Evolutionary conservation across 805 yeast species (phyloP).

Genomic region (Debaryomyces tyrocola): DNA sequence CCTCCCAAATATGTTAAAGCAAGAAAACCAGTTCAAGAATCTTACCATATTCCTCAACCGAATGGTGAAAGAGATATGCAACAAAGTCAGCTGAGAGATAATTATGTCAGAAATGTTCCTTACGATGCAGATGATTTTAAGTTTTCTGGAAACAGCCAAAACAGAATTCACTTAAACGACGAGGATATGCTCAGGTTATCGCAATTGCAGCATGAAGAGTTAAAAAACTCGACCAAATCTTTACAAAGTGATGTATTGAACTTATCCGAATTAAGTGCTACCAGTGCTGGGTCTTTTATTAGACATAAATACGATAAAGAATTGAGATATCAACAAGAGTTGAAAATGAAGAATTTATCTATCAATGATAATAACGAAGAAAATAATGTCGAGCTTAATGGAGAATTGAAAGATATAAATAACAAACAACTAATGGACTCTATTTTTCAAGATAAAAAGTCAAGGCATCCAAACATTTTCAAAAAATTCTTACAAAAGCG

Average conservation of each 20-base stretch:
- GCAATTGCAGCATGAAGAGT: constrained; percentile 35
- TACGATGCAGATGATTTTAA: constrained; percentile 40
- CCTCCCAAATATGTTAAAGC: constrained; percentile 29
- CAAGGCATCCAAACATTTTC: constrained; percentile 46
- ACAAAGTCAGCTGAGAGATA: background rate
- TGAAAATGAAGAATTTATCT: constrained; percentile 20
- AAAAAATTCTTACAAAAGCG: constrained; percentile 41
- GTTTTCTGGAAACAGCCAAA: constrained; percentile 22
- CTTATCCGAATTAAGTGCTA: constrained; percentile 76
- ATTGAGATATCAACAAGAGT: constrained; percentile 17
- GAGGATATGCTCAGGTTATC: constrained; percentile 28
- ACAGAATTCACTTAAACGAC: constrained; percentile 18
- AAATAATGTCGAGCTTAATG: constrained; percentile 1
- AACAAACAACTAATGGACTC: constrained; percentile 34
- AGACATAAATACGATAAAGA: constrained; percentile 63
- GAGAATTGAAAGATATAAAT: constrained; percentile 5
- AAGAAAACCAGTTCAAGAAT: constrained; percentile 9
- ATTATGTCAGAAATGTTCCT: constrained; percentile 18
- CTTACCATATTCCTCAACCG: constrained; percentile 46
- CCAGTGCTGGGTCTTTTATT: constrained; percentile 83
- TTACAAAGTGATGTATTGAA: constrained; percentile 46
- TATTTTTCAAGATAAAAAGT: constrained; percentile 44
- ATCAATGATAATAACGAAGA: constrained; percentile 19
- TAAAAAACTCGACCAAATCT: constrained; percentile 40
- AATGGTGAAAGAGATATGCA: constrained; percentile 4